Conservation (phyloP, 2,329 filamentous ascomycete species). For the Diaporthe sp. region DNA sequence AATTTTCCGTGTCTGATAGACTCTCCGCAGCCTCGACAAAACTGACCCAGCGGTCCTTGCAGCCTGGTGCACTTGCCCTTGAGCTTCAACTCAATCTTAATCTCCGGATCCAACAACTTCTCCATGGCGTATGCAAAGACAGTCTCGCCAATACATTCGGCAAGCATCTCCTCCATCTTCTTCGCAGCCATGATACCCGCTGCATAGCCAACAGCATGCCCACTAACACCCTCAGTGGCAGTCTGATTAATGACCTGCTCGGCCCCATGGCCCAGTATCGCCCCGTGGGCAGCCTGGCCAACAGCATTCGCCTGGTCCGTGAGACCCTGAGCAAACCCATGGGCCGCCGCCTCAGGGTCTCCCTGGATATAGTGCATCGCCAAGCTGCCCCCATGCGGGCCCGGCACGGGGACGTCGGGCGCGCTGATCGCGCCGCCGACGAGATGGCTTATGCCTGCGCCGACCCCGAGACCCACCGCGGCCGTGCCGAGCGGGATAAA, state of each 20-base stretch:
- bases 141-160: slow-evolving; percentile 36
- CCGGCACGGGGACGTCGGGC: slow-evolving; percentile 33
- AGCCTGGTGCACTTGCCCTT: slow-evolving; percentile 35
- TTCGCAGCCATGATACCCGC: slow-evolving; percentile 35
- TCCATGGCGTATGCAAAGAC: slow-evolving; percentile 38
- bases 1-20: slow-evolving; percentile 37
- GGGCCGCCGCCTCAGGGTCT: slow-evolving; percentile 32
- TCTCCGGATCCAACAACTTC: slow-evolving; percentile 37
- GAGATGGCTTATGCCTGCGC: slow-evolving; percentile 33
- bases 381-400: slow-evolving; percentile 8
- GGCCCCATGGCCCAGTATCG: slow-evolving; percentile 30
- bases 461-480: slow-evolving; percentile 30
- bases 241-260: slow-evolving; percentile 24
- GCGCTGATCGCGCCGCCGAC: slow-evolving; percentile 22
- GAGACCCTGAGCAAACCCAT: slow-evolving; percentile 35
- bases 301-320: slow-evolving; percentile 35
- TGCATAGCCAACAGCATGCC: slow-evolving; percentile 36
- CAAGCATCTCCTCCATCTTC: slow-evolving; percentile 39
- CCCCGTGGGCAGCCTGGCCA: slow-evolving; percentile 33
- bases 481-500: slow-evolving; percentile 34
- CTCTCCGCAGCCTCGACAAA: slow-evolving; percentile 31
- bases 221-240: slow-evolving; percentile 21
- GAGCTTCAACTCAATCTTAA: slow-evolving; percentile 33
- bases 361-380: slow-evolving; percentile 30
- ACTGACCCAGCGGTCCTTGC: slow-evolving; percentile 36